Conservation (phyloP, 2,329 filamentous ascomycete genomes). For the Botrytis hyacinthi region DNA sequence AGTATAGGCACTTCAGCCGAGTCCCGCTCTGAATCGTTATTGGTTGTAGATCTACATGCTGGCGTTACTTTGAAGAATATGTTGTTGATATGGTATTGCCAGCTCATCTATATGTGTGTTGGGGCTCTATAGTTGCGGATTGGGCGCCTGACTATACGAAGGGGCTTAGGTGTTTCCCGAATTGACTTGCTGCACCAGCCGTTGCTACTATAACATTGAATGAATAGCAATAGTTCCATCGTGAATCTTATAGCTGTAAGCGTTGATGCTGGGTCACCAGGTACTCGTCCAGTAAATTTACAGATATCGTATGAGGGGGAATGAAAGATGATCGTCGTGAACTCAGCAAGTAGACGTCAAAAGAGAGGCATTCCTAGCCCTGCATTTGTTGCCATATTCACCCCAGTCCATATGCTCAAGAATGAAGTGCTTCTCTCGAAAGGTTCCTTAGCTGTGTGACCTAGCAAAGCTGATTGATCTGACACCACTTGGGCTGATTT, state of each 20-base stretch:
- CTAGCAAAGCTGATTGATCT: not conserved
- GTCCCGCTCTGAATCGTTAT: not conserved
- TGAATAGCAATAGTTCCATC: not conserved
- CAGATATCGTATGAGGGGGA: too few relatives aligned
- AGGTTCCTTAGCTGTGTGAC: not conserved
- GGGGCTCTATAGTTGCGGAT: not conserved
- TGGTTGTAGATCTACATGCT: not conserved
- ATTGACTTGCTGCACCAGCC: not conserved
- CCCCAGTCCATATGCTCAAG: not conserved
- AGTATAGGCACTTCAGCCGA: constrained; percentile 3
- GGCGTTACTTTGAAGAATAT: not conserved
- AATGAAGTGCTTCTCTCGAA: too few relatives aligned
- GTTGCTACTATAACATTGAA: not conserved
- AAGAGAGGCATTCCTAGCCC: not conserved
- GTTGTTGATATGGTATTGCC: not conserved
- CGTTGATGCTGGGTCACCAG: not conserved
- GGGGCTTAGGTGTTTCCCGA: not conserved
- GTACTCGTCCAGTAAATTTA: not conserved
- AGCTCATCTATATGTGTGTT: not conserved
- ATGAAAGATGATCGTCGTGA: not conserved
- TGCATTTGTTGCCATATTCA: not conserved
- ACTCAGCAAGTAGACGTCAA: not conserved
- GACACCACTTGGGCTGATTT: not conserved
- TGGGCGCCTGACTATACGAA: not conserved
- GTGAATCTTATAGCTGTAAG: not conserved